Evolutionary conservation across 1,284 basidiomycete genomes (phyloP), one percentile per base, ranked within the genome.

Genomic region (Neonothopanus nambi): DNA sequence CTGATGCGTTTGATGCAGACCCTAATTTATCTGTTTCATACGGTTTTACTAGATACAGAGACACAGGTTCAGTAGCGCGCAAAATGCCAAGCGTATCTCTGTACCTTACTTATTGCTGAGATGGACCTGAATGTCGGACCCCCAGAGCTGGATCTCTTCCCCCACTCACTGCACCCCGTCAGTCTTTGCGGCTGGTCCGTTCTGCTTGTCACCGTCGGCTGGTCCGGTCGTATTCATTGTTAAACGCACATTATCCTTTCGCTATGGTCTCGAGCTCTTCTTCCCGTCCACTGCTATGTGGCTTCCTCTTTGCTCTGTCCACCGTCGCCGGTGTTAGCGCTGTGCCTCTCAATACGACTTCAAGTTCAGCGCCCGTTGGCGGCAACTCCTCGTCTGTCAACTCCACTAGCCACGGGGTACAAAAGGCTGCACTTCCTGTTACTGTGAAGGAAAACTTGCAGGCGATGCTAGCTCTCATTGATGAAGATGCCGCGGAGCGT

Each of bases 151-250:
- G 41, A 21, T 42, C 7, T 23, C 21, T 23, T 42, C 41, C 20
- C 41, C 20, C 41, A 42, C 41, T 42, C 15, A 42, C 18, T 12
- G 17, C 41, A 33, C 9, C 9, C 8, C 30, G 30, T 33, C 30
- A 33, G 30, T 33, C 8, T 33, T 33, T 33, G 48, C 58, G 18
- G 45, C 47, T 1, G 69, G 72, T 9, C 24, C 48, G 3, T 61
- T 55, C n/a, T 43, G 3, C 48, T 23, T 33, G 23, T n/a, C 18
- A 26, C n/a, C 30, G 26, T 40, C 37, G 47, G 38, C 47, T 49
- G 47, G 47, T 24, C 38, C 47, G 47, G 30, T 28, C 13, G n/a
- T 38, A 30, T 30, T 17, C 23, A 49, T 40, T 13, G 21, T 17
- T 13, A 49, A 28, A 38, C 13, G 18, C 20, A 18, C 40, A 17